These are phyloP conservation scores for Melampsora americana DNA, from an alignment of 1,284 basidiomycete genomes.

Conservation along the genomic window DNA sequence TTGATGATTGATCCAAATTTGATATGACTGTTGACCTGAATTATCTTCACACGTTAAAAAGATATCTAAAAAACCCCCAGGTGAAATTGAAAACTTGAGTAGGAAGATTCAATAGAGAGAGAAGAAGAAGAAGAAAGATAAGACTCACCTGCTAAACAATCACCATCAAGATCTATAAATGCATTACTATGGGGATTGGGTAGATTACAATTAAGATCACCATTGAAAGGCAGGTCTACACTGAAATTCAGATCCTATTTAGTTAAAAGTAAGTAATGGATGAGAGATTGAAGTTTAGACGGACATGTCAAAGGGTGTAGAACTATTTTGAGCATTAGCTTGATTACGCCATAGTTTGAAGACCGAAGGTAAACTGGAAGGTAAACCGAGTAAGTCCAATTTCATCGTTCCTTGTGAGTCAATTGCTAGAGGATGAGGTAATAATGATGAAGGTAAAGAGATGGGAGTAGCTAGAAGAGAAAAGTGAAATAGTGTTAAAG, in stretches of 20 bases:
- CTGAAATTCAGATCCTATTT: background rate
- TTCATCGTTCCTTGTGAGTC: slow-evolving; percentile 84
- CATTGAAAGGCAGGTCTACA: slow-evolving; percentile 16
- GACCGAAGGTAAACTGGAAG: slow-evolving; percentile 52
- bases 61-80: slow-evolving; percentile 63
- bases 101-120: background rate
- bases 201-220: slow-evolving; percentile 62
- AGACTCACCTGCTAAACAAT: slow-evolving; percentile 78
- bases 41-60: slow-evolving; percentile 79
- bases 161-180: slow-evolving; percentile 90
- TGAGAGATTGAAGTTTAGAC: background rate
- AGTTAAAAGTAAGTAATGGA: too few relatives aligned
- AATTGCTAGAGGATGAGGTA: slow-evolving; percentile 76
- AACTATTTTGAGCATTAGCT: background rate
- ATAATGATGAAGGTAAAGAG: slow-evolving; percentile 64
- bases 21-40: slow-evolving; percentile 62
- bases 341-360: slow-evolving; percentile 40
- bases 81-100: background rate
- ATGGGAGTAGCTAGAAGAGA: slow-evolving; percentile 51
- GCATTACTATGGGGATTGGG: slow-evolving; percentile 89
- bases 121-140: background rate
- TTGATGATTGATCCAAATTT: slow-evolving; percentile 88
- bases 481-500: background rate
- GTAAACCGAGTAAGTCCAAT: slow-evolving; percentile 77
- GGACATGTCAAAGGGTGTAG: slow-evolving; percentile 26